Percentiles rank a stretch among this genome's conserved stretches.
Conservation (phyloP, 2,329 filamentous ascomycete genomes). For the Rosellinia necatrix region DNA sequence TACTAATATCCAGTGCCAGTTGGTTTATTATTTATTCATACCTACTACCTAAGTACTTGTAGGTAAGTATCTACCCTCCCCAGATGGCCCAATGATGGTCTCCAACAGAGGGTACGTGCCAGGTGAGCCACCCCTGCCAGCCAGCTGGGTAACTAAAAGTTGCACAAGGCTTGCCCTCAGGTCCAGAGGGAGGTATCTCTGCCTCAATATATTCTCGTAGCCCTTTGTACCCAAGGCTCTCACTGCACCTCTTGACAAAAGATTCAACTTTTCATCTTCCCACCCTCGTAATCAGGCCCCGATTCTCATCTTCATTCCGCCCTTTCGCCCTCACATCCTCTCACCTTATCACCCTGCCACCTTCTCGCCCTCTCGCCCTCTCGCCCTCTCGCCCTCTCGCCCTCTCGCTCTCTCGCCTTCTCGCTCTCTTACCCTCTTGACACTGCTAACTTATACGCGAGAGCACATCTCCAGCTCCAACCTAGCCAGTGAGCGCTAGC, state of each 20-base stretch:
- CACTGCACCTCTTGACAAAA: slow-evolving; percentile 2
- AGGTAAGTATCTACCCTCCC: too few species aligned
- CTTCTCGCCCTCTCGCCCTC: background rate
- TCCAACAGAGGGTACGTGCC: too few species aligned
- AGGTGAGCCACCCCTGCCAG: background rate
- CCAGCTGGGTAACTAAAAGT: background rate
- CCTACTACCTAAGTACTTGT: too few species aligned
- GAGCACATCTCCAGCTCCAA: background rate
- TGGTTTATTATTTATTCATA: too few species aligned
- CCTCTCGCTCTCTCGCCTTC: background rate
- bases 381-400: background rate
- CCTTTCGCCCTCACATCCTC: background rate
- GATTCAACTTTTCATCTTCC: background rate
- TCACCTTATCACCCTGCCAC: background rate
- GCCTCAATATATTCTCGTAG: too few species aligned
- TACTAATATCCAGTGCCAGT: background rate
- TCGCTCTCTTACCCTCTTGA: background rate
- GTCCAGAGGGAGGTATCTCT: too few species aligned
- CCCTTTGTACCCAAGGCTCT: too few species aligned
- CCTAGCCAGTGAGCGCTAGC: background rate
- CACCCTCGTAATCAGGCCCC: background rate
- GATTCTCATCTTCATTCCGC: background rate
- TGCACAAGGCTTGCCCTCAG: too few species aligned
- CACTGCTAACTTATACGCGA: background rate
- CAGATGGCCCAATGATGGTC: too few species aligned